A percentile compares a stretch with the other conserved stretches of the same genome.
These are phyloP conservation scores for Mortierella sp. DNA, from an alignment of 371 early-diverging fungal species.

Conservation along the genomic window DNA sequence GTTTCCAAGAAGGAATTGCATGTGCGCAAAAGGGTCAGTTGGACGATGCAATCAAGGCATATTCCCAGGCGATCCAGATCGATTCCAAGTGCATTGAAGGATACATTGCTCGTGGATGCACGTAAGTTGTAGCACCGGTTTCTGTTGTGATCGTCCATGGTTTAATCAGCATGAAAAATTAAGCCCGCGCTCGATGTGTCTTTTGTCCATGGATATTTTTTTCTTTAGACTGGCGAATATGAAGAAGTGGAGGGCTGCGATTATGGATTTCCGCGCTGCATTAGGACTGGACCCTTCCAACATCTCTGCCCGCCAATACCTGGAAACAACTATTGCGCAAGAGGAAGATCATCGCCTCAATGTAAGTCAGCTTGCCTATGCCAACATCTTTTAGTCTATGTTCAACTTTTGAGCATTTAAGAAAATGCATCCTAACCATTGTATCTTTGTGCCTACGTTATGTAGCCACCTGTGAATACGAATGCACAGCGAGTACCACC, in stretches of 20 bases:
- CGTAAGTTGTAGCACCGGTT: conserved; percentile 30
- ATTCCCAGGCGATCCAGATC: conserved; percentile 53
- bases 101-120: conserved; percentile 55
- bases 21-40: conserved; percentile 41
- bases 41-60: conserved; percentile 52
- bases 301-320: conserved; percentile 38
- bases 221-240: conserved; percentile 33
- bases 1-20: conserved; percentile 42
- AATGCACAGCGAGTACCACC: background rate
- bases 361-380: conserved; percentile 11
- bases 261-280: conserved; percentile 56
- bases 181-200: background rate
- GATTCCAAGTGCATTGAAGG: conserved; percentile 46
- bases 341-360: conserved; percentile 42
- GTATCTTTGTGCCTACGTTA: background rate
- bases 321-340: conserved; percentile 46
- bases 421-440: background rate
- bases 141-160: background rate
- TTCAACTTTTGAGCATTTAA: too few relatives aligned
- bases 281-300: conserved; percentile 38
- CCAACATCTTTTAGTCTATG: too few relatives aligned
- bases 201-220: background rate
- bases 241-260: conserved; percentile 37
- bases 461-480: conserved; percentile 13
- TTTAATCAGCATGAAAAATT: background rate